Evolutionary conservation across 352 stramenopile species (phyloP).

Genomic region (Phytophthora megakarya): DNA sequence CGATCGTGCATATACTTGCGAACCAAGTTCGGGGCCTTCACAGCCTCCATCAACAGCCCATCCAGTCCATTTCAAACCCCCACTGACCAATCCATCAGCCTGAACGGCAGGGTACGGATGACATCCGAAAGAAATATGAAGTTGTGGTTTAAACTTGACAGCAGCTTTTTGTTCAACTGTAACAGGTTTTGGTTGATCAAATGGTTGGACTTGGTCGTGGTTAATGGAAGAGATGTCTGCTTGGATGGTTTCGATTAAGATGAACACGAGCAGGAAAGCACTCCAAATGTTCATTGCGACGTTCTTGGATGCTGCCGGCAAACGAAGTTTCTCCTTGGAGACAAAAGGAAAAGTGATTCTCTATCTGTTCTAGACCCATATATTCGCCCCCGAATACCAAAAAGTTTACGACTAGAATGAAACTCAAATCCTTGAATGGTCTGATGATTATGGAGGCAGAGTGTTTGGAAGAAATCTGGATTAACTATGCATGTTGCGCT

Average conservation of each 20-base stretch:
- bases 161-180: background rate
- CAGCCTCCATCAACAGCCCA: background rate
- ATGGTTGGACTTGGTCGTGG: background rate
- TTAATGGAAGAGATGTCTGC: background rate
- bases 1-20: background rate
- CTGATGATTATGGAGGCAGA: no score
- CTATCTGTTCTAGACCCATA: no score
- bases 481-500: no score
- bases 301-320: background rate
- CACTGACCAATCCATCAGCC: background rate
- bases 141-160: background rate
- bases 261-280: background rate
- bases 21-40: background rate
- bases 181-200: background rate
- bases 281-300: background rate
- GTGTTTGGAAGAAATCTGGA: no score
- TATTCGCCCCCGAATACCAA: no score
- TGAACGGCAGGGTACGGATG: background rate
- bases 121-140: background rate
- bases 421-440: no score
- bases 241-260: background rate
- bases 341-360: background rate
- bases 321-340: background rate
- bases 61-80: background rate
- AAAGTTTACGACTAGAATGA: no score